phyloP scores from a whole-genome alignment of 78 protist species.

The Blattamonas nauphoetae region DNA sequence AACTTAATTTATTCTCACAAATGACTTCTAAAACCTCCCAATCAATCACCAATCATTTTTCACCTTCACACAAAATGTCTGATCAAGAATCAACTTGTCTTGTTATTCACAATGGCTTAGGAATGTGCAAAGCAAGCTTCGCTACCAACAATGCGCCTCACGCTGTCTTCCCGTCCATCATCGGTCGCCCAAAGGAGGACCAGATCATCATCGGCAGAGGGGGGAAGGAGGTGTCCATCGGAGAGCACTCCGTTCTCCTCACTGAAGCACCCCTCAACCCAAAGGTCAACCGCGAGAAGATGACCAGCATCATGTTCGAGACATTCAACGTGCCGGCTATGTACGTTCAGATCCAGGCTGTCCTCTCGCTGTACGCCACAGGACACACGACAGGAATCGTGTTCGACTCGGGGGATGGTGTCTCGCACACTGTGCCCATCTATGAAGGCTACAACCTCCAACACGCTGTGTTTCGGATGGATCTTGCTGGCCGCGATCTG shows the following conservation, averaged over 20 bases:
- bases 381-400: slow-evolving; percentile 44
- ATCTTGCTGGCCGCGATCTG: slow-evolving; percentile 64
- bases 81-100: background rate
- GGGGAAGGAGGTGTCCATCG: background rate
- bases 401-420: slow-evolving; percentile 40
- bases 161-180: slow-evolving; percentile 64
- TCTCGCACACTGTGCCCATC: slow-evolving; percentile 39
- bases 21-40: too few species aligned
- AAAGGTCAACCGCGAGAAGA: slow-evolving; percentile 74
- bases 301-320: slow-evolving; percentile 83
- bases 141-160: slow-evolving; percentile 71
- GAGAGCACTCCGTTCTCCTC: slow-evolving; percentile 73
- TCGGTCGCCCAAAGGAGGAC: slow-evolving; percentile 55
- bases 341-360: slow-evolving; percentile 80
- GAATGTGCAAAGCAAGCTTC: slow-evolving; percentile 89
- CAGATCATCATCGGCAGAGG: background rate
- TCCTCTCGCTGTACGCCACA: slow-evolving; percentile 52
- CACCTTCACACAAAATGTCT: too few species aligned
- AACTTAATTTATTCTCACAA: too few species aligned
- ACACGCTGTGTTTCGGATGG: slow-evolving; percentile 14
- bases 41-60: too few species aligned
- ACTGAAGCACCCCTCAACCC: slow-evolving; percentile 85
- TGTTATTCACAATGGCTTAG: slow-evolving; percentile 87
- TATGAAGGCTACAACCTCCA: slow-evolving; percentile 7
- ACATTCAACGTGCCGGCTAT: slow-evolving; percentile 72